These are phyloP conservation scores for Candida dubliniensis DNA, from an alignment of 1,139 yeast species.

Conservation along the genomic window DNA sequence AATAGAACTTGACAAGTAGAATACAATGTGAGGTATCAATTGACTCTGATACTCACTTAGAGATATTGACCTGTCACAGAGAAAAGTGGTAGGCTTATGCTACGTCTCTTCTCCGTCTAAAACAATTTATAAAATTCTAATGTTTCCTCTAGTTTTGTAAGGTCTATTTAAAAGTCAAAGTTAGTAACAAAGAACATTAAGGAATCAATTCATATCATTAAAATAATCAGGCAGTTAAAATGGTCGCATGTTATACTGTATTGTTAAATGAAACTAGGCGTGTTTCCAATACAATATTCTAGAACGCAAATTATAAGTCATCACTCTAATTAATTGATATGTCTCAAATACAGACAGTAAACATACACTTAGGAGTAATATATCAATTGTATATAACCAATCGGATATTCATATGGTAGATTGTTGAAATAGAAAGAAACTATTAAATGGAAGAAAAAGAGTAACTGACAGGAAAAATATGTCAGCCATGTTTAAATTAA, in stretches of 20 bases:
- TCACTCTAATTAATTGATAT: constrained; percentile 23
- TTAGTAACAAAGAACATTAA: neutral
- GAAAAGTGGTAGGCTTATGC: neutral
- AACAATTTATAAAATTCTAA: too few species aligned
- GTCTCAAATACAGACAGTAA: neutral
- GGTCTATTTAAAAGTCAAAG: neutral
- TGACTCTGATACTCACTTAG: too few species aligned
- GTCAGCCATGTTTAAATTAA: neutral
- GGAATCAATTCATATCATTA: neutral
- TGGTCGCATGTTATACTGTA: constrained; percentile 45
- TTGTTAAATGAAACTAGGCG: constrained; percentile 49
- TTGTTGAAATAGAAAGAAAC: neutral
- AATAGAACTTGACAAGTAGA: too few species aligned
- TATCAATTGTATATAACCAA: too few species aligned
- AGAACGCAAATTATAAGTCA: constrained; percentile 56
- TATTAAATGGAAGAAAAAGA: neutral
- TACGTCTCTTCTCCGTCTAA: too few species aligned
- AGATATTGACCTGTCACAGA: too few species aligned
- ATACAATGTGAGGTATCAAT: too few species aligned
- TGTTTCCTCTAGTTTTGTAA: neutral
- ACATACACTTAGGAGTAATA: constrained; percentile 1
- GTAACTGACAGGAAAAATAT: neutral
- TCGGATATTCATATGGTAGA: neutral
- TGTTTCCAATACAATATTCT: constrained; percentile 43
- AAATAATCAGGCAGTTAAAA: constrained; percentile 15